Conservation (phyloP, 169 alveolate genomes). For the Plasmodium malariae region DNA sequence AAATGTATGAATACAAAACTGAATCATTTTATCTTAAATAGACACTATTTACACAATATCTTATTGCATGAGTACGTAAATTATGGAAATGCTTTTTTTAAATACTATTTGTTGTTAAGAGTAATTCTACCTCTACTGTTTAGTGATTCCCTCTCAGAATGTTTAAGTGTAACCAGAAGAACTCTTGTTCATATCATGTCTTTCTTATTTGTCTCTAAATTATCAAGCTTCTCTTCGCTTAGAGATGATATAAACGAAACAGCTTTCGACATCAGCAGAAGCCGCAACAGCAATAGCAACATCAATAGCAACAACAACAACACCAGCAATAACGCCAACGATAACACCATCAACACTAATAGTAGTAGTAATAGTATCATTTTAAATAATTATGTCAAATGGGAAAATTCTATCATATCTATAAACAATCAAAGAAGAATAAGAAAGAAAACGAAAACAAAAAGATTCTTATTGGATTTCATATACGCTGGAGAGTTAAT, state of each 20-base stretch:
- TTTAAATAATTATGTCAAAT: slow-evolving; percentile 16
- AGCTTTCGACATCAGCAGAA: background rate
- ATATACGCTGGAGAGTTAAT: slow-evolving; percentile 52
- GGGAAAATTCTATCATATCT: slow-evolving; percentile 63
- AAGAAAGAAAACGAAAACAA: slow-evolving; percentile 37
- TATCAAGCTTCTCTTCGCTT: background rate
- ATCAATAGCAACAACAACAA: no score
- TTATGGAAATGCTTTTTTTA: slow-evolving; percentile 15
- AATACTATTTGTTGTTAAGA: slow-evolving; percentile 53
- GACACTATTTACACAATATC: background rate
- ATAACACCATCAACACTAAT: background rate
- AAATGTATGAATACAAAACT: background rate
- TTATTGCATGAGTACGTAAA: slow-evolving; percentile 4
- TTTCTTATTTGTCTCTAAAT: background rate
- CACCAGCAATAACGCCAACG: no score
- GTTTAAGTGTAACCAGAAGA: slow-evolving; percentile 14
- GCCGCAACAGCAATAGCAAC: no score
- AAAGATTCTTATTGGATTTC: slow-evolving; percentile 27
- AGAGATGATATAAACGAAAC: background rate
- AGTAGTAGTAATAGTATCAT: background rate
- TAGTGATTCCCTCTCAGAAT: background rate
- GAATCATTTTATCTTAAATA: background rate
- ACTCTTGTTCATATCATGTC: slow-evolving; percentile 19
- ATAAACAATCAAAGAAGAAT: slow-evolving; percentile 71
- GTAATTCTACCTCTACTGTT: slow-evolving; percentile 21